Evolutionary conservation across 768 basidiomycete genomes (phyloP), one percentile per base, ranked within the genome.

Genomic region (Mycena galopus): DNA sequence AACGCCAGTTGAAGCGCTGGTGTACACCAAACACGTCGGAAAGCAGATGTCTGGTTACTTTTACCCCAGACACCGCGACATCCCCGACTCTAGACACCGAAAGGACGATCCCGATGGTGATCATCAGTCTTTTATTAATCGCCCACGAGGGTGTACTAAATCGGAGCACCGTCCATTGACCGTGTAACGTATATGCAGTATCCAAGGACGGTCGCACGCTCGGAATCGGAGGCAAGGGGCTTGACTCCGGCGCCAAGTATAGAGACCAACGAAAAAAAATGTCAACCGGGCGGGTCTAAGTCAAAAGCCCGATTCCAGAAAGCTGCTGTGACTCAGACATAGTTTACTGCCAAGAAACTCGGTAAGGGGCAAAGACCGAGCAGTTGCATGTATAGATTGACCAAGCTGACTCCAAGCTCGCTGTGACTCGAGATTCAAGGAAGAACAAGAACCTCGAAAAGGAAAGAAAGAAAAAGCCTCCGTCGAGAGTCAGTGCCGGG

Each of bases 1-100:
- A 63, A 58, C 53, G 30, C 29, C 42, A 27, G 12, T 8, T 39
- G 8, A 21, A 23, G 68, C 55, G 61, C 61, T n/a, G 25, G 42
- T 12, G 19, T 44, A 69, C 60, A 69, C 64, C 60, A 69, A 69
- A 69, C 68, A 50, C 55, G 53, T 69, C 61, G 29, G 19, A 64
- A 57, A 63, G 37, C 53, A 64, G 30, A n/a, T 63, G 29, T 29
- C 11, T 68, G 23, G 58, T 56, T 63, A 57, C 55, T 14, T 53
- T 30, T 25, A 51, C 50, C 37, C 27, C 25, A 61, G 50, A 14
- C 30, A 32, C 27, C 51, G 47, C 29, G 19, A 32, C 35, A 19
- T 47, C 30, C 37, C 50, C 39, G 11, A n/a, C 9, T 4, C 32
- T 29, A 27, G 47, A 37, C 25, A 21, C 30, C 44, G 39, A 29